Conservation (phyloP, 345 rosid genomes). For the Eucalyptus pauciflora region DNA sequence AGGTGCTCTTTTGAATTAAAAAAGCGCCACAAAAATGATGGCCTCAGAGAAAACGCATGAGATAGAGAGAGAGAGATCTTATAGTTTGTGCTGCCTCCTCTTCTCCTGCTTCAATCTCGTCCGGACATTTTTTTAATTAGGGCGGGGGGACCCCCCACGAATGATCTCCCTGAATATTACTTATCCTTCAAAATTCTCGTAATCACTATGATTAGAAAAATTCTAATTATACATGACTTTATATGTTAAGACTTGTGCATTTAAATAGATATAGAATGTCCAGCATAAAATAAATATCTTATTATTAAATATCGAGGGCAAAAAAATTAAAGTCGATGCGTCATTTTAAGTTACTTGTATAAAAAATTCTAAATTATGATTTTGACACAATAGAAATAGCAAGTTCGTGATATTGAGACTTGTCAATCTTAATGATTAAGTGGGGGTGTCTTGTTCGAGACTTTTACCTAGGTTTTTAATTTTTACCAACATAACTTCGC, state of each 20-base stretch:
- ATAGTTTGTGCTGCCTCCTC: neutral
- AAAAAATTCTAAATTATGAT: neutral
- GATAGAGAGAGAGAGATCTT: neutral
- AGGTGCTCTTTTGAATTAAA: neutral
- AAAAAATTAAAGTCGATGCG: fast-evolving
- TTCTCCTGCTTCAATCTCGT: neutral
- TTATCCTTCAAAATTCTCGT: neutral
- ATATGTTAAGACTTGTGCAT: neutral
- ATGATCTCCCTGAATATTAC: neutral
- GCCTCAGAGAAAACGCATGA: neutral
- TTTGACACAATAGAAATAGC: fast-evolving
- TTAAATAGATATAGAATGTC: neutral
- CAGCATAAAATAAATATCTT: neutral
- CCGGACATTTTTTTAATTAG: neutral
- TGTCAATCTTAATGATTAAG: fast-evolving
- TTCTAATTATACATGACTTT: neutral
- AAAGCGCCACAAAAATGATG: neutral
- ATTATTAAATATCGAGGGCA: no score
- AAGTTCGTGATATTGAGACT: neutral
- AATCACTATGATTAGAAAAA: neutral
- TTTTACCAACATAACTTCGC: fast-evolving
- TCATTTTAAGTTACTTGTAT: neutral
- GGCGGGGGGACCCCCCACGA: neutral
- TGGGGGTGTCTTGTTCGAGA: fast-evolving
- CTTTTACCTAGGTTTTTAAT: neutral